Evolutionary conservation across 1,139 yeast species (phyloP).

Genomic region (Yamadazyma membranifaciens): DNA sequence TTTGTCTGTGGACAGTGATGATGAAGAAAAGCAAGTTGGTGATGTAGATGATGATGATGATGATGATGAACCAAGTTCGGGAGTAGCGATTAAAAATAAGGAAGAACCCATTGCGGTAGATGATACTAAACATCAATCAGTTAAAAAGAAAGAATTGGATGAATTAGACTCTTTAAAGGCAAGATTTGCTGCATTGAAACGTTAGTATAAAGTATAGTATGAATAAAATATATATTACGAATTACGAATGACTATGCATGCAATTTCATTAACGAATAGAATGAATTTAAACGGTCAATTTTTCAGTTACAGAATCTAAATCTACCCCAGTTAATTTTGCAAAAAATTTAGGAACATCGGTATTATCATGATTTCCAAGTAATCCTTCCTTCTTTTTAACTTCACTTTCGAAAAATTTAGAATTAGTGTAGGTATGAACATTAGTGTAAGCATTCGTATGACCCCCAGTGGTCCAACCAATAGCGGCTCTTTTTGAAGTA

Average conservation of each 20-base stretch:
- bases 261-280: not conserved
- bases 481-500: slow-evolving; percentile 68
- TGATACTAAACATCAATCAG: slow-evolving; percentile 5
- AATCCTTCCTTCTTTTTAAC: slow-evolving; percentile 40
- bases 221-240: not conserved
- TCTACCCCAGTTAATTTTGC: slow-evolving; percentile 51
- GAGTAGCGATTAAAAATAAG: slow-evolving; percentile 20
- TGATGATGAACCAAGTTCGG: slow-evolving; percentile 22
- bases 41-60: slow-evolving; percentile 13
- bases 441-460: slow-evolving; percentile 90
- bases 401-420: slow-evolving; percentile 34
- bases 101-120: slow-evolving; percentile 17
- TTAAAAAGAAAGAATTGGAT: slow-evolving; percentile 14
- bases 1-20: slow-evolving; percentile 24
- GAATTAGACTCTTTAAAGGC: slow-evolving; percentile 46
- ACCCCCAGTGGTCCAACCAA: slow-evolving; percentile 91
- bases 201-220: slow-evolving; percentile 10
- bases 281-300: not conserved
- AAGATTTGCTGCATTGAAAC: slow-evolving; percentile 46
- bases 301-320: slow-evolving; percentile 47
- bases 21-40: slow-evolving; percentile 11
- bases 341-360: slow-evolving; percentile 71
- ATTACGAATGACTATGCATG: not conserved
- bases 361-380: slow-evolving; percentile 77
- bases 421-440: slow-evolving; percentile 71